Percentiles rank a stretch among this genome's conserved stretches.
These are phyloP conservation scores for Hypoxylon sp. DNA, from an alignment of 2,329 filamentous ascomycete species.

Conservation along the genomic window DNA sequence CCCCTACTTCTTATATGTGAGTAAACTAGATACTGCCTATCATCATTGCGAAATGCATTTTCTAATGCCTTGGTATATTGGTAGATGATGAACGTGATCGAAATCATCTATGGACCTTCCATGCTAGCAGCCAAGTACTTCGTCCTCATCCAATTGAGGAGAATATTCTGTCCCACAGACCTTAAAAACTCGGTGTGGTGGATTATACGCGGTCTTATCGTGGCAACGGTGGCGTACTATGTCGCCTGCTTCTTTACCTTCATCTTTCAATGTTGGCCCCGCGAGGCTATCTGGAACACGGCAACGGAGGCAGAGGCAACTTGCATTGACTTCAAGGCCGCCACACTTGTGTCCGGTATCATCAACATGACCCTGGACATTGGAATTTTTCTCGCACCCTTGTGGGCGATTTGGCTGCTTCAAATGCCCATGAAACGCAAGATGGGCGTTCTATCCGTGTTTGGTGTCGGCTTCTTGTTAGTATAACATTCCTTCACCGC, in stretches of 20 bases:
- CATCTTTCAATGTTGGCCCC: constrained; percentile 29
- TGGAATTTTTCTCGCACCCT: constrained; percentile 18
- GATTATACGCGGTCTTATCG: constrained; percentile 14
- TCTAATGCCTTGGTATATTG: too few species aligned
- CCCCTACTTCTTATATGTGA: constrained; percentile 17
- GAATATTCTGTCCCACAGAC: constrained; percentile 18
- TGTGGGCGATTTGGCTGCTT: constrained; percentile 26
- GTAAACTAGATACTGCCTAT: not conserved
- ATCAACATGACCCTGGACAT: constrained; percentile 26
- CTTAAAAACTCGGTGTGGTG: constrained; percentile 25
- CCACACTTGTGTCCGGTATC: constrained; percentile 23
- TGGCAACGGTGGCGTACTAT: constrained; percentile 14
- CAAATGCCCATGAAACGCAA: constrained; percentile 28
- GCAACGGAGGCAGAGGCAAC: constrained; percentile 10
- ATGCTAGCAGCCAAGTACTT: constrained; percentile 27
- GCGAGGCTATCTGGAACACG: constrained; percentile 19
- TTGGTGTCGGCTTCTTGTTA: constrained; percentile 26
- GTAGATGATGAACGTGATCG: constrained; percentile 26
- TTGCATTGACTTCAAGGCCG: constrained; percentile 24
- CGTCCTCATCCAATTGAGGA: constrained; percentile 23
- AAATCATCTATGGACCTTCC: constrained; percentile 26
- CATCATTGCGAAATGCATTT: not conserved
- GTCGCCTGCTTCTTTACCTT: constrained; percentile 23
- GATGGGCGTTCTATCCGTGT: constrained; percentile 22
- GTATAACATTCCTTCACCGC: not conserved